Base-by-base conservation (phyloP, 192 early-diverging fungal genomes). In the Cetraspora pellucida region DNA sequence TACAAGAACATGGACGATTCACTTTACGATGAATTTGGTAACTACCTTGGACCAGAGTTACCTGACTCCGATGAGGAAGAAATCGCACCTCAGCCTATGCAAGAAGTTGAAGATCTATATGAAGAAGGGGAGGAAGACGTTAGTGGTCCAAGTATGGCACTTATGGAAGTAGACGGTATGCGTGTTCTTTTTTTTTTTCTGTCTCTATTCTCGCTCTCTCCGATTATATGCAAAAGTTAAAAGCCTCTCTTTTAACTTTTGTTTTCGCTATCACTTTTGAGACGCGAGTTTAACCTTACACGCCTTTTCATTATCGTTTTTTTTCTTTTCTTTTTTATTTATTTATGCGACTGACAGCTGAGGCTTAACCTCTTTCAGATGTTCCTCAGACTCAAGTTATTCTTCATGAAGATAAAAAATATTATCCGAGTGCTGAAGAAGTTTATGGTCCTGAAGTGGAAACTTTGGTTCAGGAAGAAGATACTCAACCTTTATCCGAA, bases 391-490 rank as follows among this genome's bases (percentile, higher is more conserved):
- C 85, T 61, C 94, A 96, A 78, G 89, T 99, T 49, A 92, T 99
- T 1, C 86, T 98, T 70, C 98, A 99, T 69, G 98, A 99, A 81
- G 97, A 99, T 79, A 99, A 99, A 81, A 94, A 95, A 80, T 98
- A 98, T 85, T 99, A 99, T 72, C 96, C 97, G 5, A 90, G 92
- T n/a, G 97, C 97, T 6, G 93, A 94, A 81, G 96, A 98, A 75
- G 91, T 99, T 23, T 99, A 96, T 83, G 98, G 98, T 13, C 85
- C 87, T 52, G 98, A 90, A 57, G 98, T 99, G 19, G 98, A 99
- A 78, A 89, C 93, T 1, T 75, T 99, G 64, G 98, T 98, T 11
- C 95, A 99, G 78, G 97, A 98, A 72, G 97, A 98, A 82, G 98
- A 99, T 80, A 95, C 98, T 5, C 97, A 98, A 82, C 93, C 95